Evolutionary conservation across 2,329 filamentous ascomycete genomes (phyloP), one percentile per base, ranked within the genome.

Genomic region (Fusarium caatingaense): DNA sequence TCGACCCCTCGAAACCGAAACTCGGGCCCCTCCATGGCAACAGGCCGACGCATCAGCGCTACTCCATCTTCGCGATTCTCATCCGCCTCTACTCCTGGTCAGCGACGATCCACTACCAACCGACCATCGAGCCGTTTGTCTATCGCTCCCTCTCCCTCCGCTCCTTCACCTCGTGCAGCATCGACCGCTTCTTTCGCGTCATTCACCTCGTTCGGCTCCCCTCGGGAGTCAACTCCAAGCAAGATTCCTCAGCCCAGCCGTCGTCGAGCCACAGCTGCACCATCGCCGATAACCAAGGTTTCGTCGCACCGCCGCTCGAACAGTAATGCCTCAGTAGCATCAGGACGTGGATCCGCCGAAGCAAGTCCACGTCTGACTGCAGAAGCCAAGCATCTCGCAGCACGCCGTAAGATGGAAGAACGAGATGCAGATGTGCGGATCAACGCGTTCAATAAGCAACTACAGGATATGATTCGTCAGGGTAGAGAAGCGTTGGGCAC

Each of bases 391-490:
- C 87, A 88, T 46, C 88, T 94, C 59, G 90, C 93, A 8, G 89
- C 90, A n/a, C 87, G 89, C 76, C 88, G 91, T 70, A 85, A 89
- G 25, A 88, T 88, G 53, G 92, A 92, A 61, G 93, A 97, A 74
- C 85, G 89, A 47, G 91, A 94, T 72, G 88, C 92, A 10, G 94
- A 98, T 72, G 88, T 90, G 45, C 90, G 91, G 55, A 91, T 98
- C 72, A 89, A 89, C 50, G 88, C 91, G 27, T 89, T 98, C 80
- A 97, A 96, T 77, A 86, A 88, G 49, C 89, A 92, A 73, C 83
- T 98, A 49, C 88, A 92, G 76, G 92, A 91, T 34, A 93, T 99
- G 92, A 97, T 99, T 57, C 86, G 90, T 3, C 91, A 98, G 79
- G 96, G 94, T 1, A 91, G 91, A 73, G 92, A 96, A 78, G 96